A percentile compares a stretch with the other conserved stretches of the same genome.
phyloP scores from a whole-genome alignment of 1,139 yeast species.

The Scheffersomyces cryptocercus region DNA sequence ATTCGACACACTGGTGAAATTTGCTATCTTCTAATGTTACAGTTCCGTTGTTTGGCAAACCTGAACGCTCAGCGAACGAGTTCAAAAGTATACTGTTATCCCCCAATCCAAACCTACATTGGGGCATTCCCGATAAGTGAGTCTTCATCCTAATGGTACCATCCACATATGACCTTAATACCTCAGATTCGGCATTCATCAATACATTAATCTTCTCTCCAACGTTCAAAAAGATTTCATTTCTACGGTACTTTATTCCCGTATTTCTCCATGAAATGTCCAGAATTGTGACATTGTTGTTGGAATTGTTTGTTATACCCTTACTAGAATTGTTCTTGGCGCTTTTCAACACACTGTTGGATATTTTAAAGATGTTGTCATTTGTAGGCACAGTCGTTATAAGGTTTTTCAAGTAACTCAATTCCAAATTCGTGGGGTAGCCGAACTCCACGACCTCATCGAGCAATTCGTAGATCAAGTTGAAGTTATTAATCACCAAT shows the following conservation, averaged over 20 bases:
- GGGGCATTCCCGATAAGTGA: constrained; percentile 74
- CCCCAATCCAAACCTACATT: constrained; percentile 63
- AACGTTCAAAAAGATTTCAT: constrained; percentile 78
- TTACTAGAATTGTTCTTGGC: constrained; percentile 1
- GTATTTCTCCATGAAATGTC: constrained; percentile 64
- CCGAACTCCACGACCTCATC: constrained; percentile 85
- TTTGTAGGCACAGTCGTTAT: constrained; percentile 22
- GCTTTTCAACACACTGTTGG: constrained; percentile 6
- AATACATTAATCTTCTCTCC: constrained; percentile 73
- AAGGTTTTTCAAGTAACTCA: constrained; percentile 30
- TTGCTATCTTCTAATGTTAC: constrained; percentile 75
- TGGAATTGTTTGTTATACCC: not conserved
- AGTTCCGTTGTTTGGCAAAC: constrained; percentile 25
- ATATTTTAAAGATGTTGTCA: constrained; percentile 25
- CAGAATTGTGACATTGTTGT: constrained; percentile 2
- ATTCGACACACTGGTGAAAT: constrained; percentile 84
- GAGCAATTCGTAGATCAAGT: constrained; percentile 69
- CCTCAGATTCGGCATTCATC: constrained; percentile 58
- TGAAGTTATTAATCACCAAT: constrained; percentile 52
- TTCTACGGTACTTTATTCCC: constrained; percentile 77
- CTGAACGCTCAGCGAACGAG: not conserved
- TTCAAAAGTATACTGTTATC: constrained; percentile 36
- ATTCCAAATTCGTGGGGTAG: constrained; percentile 73
- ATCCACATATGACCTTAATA: constrained; percentile 71
- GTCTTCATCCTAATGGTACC: constrained; percentile 76